These are phyloP conservation scores for Ligustrum vulgare DNA, from an alignment of 257 asterid genomes.

Conservation along the genomic window DNA sequence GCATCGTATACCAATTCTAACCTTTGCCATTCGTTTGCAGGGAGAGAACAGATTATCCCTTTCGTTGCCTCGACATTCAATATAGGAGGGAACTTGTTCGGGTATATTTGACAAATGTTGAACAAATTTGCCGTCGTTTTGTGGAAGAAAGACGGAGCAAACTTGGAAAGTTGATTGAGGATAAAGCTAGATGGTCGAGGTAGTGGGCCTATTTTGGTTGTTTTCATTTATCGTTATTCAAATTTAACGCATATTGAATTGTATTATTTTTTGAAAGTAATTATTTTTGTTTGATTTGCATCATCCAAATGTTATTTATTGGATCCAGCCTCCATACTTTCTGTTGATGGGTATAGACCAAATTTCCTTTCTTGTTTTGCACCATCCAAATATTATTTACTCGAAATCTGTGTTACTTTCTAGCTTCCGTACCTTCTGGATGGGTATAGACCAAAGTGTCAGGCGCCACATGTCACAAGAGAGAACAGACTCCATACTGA, in stretches of 20 bases:
- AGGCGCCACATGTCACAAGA: conserved; percentile 69
- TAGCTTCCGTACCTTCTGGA: conserved; percentile 92
- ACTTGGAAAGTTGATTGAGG: conserved; percentile 80
- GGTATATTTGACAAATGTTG: conserved; percentile 88
- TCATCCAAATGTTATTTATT: conserved; percentile 16
- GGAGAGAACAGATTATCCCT: conserved; percentile 90
- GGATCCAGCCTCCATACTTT: conserved; percentile 72
- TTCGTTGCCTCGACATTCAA: conserved; percentile 86
- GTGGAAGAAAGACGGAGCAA: conserved; percentile 77
- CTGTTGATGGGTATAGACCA: conserved; percentile 76
- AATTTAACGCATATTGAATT: not conserved
- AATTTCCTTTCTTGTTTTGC: not conserved
- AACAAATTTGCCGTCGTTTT: conserved; percentile 85
- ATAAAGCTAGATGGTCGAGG: conserved; percentile 93
- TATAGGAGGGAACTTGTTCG: conserved; percentile 94
- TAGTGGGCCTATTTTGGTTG: conserved; percentile 28
- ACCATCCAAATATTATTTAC: conserved; percentile 15
- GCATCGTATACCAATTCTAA: not conserved
- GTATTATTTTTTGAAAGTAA: not conserved
- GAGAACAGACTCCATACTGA: conserved; percentile 74
- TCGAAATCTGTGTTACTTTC: conserved; percentile 31
- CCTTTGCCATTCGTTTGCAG: conserved; percentile 39
- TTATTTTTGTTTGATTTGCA: not conserved
- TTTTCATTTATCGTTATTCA: not conserved
- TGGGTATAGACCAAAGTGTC: conserved; percentile 66